Evolutionary conservation across 257 asterid genomes (phyloP), one percentile per base, ranked within the genome.

Genomic region (Phtheirospermum japonicum): DNA sequence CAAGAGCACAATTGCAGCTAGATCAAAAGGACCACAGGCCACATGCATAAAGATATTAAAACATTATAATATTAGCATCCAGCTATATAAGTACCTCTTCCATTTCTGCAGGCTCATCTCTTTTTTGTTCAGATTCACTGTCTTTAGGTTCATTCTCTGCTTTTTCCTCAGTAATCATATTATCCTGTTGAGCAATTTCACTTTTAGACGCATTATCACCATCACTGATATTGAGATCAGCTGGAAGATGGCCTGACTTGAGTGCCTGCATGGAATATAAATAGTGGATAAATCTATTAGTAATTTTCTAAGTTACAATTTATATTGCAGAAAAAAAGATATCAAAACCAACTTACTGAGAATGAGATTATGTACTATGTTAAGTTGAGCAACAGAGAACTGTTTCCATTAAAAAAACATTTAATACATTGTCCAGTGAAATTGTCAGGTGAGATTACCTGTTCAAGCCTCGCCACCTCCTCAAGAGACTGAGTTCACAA

Each of bases 391-490:
- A 12, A 42, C 49, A 42, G 17, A 23, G 48, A 40, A 42, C 18
- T 13, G 9, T 6, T 42, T 5, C 49, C 49, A 13, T 13, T 42
- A 13, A 9, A 40, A 40, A 40, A 40, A n/a, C n/a, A n/a, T 42
- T 4, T 42, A 42, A 42, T 42, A 42, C 49, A 42, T 17, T 11
- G 8, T 13, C 49, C 17, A 42, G 49, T 42, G 14, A 7, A 17
- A 17, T 42, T 12, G n/a, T 17, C 49, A 42, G 49, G 49, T 42
- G 49, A 42, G 49, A 13, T 42, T 17, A 42, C 49, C 99, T 93
- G 95, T 77, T 93, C 99, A 73, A 93, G 99, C 80, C 95, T 85
- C 52, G 99, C 95, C 72, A 93, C 97, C 81, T 93, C 96, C 79
- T 93, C 99, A 46, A 93, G 95, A 65, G 99, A 87, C 77, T 90